phyloP scores from a whole-genome alignment of 805 yeast genomes.

The Sugiyamaella mastotermitis region DNA sequence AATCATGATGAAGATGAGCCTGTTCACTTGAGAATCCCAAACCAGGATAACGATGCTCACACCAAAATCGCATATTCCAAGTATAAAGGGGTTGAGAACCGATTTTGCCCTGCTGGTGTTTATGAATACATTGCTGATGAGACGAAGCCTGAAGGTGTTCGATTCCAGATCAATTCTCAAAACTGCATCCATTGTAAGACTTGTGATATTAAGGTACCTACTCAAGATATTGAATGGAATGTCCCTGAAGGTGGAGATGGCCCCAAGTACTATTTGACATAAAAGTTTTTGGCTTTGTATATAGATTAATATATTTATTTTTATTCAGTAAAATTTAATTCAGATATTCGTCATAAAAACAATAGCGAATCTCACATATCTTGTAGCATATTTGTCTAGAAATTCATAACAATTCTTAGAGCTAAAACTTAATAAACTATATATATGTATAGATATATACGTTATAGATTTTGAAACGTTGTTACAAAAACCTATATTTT shows the following conservation, averaged over 20 bases:
- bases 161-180: slow-evolving; percentile 90
- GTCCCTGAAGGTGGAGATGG: slow-evolving; percentile 99
- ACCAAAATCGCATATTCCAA: slow-evolving; percentile 63
- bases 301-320: too few species aligned
- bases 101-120: slow-evolving; percentile 98
- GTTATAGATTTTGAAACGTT: too few species aligned
- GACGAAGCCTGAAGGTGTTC: slow-evolving; percentile 50
- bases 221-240: slow-evolving; percentile 90
- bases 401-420: too few species aligned
- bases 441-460: too few species aligned
- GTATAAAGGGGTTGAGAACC: slow-evolving; percentile 79
- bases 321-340: too few species aligned
- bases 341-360: too few species aligned
- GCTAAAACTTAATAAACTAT: too few species aligned
- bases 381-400: too few species aligned
- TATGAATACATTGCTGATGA: slow-evolving; percentile 85
- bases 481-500: too few species aligned
- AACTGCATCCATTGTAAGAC: slow-evolving; percentile 98
- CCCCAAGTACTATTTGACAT: slow-evolving; percentile 88
- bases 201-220: slow-evolving; percentile 94
- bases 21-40: slow-evolving; percentile 64
- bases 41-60: slow-evolving; percentile 46
- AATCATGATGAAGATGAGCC: slow-evolving; percentile 92
- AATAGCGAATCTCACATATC: too few species aligned
- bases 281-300: too few species aligned